Conservation (phyloP, 1,139 yeast species). For the Candida gigantensis region DNA sequence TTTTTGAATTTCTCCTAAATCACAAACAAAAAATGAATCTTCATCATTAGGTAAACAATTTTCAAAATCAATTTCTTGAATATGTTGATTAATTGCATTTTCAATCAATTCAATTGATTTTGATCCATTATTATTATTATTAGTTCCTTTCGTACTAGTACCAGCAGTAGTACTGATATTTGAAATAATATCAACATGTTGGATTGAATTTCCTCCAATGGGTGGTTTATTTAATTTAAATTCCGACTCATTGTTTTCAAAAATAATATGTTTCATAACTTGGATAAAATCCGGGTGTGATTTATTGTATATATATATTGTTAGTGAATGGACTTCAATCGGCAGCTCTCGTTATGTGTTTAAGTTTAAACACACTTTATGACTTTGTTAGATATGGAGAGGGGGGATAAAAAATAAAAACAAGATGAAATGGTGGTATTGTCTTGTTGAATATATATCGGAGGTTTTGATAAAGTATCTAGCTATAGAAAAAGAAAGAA, state of each 20-base stretch:
- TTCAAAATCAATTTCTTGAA: slow-evolving; percentile 53
- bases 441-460: no score
- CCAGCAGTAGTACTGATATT: neutral
- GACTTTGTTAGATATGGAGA: slow-evolving; percentile 4
- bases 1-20: slow-evolving; percentile 69
- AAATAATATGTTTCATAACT: slow-evolving; percentile 29
- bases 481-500: no score
- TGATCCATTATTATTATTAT: neutral
- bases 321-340: slow-evolving; percentile 17
- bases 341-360: slow-evolving; percentile 19
- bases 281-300: slow-evolving; percentile 8
- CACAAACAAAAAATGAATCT: slow-evolving; percentile 87
- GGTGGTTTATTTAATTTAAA: slow-evolving; percentile 6
- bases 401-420: slow-evolving; percentile 8
- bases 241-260: slow-evolving; percentile 7
- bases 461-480: no score
- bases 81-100: slow-evolving; percentile 43
- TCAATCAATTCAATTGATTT: slow-evolving; percentile 27
- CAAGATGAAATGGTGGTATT: neutral
- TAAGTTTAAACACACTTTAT: slow-evolving; percentile 12
- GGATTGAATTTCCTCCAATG: slow-evolving; percentile 4
- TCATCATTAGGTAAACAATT: slow-evolving; percentile 76
- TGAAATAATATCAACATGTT: slow-evolving; percentile 1
- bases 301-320: slow-evolving; percentile 5
- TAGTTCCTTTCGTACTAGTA: neutral